These are phyloP conservation scores for Glutinoglossum americanum DNA, from an alignment of 495 filamentous ascomycete species.

Conservation along the genomic window DNA sequence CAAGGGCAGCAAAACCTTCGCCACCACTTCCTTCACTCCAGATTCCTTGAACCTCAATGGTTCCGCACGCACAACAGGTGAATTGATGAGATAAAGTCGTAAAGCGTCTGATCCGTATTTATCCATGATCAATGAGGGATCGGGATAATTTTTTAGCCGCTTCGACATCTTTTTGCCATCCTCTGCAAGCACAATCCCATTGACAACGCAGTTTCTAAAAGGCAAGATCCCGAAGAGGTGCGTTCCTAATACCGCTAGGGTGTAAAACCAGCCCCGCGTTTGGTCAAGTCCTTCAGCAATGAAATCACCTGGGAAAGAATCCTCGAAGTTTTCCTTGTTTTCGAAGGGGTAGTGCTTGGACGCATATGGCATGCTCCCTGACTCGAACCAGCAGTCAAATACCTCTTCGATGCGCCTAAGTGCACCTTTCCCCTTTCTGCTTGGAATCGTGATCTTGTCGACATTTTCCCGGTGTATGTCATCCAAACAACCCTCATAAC, in stretches of 20 bases:
- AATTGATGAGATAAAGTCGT: slow-evolving; percentile 90
- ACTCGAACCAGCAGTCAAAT: slow-evolving; percentile 95
- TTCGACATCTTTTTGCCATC: slow-evolving; percentile 99
- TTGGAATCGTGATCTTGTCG: slow-evolving; percentile 90
- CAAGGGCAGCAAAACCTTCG: slow-evolving; percentile 78
- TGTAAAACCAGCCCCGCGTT: slow-evolving; percentile 96
- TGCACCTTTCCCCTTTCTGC: slow-evolving; percentile 67
- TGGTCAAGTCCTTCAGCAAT: slow-evolving; percentile 93
- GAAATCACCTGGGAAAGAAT: slow-evolving; percentile 82
- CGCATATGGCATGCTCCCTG: slow-evolving; percentile 91
- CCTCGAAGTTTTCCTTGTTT: slow-evolving; percentile 62
- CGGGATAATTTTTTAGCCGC: slow-evolving; percentile 91
- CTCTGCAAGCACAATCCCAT: slow-evolving; percentile 85
- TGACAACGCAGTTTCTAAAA: slow-evolving; percentile 94
- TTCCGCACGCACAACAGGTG: slow-evolving; percentile 85
- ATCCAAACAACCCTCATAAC: slow-evolving; percentile 62
- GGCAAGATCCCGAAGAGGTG: slow-evolving; percentile 77
- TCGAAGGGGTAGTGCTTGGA: slow-evolving; percentile 90
- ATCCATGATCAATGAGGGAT: slow-evolving; percentile 64
- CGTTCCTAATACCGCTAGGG: slow-evolving; percentile 69
- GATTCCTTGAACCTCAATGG: slow-evolving; percentile 78
- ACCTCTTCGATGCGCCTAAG: slow-evolving; percentile 73
- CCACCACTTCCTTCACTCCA: slow-evolving; percentile 89
- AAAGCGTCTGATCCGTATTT: slow-evolving; percentile 88
- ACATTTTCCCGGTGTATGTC: slow-evolving; percentile 92